phyloP scores from a whole-genome alignment of 1,284 basidiomycete species.

The Meira miltonrushii region DNA sequence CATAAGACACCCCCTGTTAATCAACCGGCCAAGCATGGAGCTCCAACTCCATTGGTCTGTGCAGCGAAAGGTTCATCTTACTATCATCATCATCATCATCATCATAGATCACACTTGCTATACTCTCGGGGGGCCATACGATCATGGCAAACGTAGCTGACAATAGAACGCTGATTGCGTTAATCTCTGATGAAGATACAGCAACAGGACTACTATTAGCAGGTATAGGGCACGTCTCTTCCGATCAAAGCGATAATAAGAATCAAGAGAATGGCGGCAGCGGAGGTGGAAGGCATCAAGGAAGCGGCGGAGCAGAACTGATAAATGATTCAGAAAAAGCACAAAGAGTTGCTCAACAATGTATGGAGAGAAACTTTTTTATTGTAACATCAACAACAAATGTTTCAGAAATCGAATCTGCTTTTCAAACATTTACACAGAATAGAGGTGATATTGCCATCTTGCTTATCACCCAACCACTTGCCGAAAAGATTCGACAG shows the following conservation, averaged over 20 bases:
- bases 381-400: conserved; percentile 44
- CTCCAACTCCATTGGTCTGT: no score
- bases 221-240: conserved; percentile 39
- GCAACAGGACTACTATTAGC: conserved; percentile 51
- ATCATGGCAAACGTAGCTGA: conserved; percentile 16
- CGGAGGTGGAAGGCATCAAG: not conserved
- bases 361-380: conserved; percentile 41
- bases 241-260: not conserved
- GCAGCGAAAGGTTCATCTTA: no score
- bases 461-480: conserved; percentile 51
- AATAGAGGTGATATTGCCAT: conserved; percentile 50
- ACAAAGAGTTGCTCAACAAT: not conserved
- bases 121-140: no score
- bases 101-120: no score
- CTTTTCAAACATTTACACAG: conserved; percentile 38
- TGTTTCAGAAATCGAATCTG: conserved; percentile 44
- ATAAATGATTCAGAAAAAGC: conserved; percentile 22
- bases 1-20: no score
- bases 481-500: conserved; percentile 82
- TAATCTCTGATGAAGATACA: conserved; percentile 48
- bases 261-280: not conserved
- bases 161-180: conserved; percentile 36
- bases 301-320: conserved; percentile 17
- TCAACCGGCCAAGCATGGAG: no score
- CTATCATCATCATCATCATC: no score